Conservation (phyloP, 768 basidiomycete species). For the Auriscalpium vulgare region DNA sequence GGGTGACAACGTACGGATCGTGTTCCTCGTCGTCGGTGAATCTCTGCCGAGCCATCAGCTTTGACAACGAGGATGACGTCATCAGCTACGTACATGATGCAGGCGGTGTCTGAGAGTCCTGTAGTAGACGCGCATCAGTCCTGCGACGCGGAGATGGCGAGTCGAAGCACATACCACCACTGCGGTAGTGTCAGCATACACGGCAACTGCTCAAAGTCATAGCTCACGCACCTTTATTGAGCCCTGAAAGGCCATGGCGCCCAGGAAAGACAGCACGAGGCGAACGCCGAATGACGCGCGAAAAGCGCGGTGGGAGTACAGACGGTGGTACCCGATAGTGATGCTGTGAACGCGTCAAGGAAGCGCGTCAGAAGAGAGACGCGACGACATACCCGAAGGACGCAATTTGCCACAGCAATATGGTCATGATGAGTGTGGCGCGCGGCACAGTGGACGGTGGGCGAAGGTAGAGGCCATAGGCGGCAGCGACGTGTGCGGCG, state of each 20-base stretch:
- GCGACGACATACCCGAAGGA: conserved; percentile 50
- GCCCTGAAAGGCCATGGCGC: conserved; percentile 71
- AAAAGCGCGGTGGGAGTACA: conserved; percentile 74
- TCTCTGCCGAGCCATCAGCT: conserved; percentile 31
- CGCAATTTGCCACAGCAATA: conserved; percentile 61
- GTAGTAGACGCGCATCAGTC: conserved; percentile 42
- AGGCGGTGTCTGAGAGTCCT: conserved; percentile 69
- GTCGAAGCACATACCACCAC: conserved; percentile 13
- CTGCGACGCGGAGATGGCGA: neutral
- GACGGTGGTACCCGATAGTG: conserved; percentile 69
- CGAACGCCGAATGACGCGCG: conserved; percentile 49
- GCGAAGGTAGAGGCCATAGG: conserved; percentile 40
- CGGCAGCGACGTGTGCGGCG: conserved; percentile 47
- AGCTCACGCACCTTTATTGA: conserved; percentile 53
- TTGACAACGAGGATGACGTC: neutral
- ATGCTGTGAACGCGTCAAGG: conserved; percentile 33
- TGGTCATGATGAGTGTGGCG: conserved; percentile 42
- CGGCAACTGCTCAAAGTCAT: neutral
- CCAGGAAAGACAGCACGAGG: conserved; percentile 52
- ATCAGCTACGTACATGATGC: conserved; percentile 49
- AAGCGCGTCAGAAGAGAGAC: neutral
- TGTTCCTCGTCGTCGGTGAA: conserved; percentile 64
- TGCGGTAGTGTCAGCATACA: neutral
- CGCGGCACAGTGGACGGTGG: conserved; percentile 38
- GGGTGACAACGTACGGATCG: conserved; percentile 39